Conservation (phyloP, 805 yeast species). For the Lipomyces starkeyi region DNA sequence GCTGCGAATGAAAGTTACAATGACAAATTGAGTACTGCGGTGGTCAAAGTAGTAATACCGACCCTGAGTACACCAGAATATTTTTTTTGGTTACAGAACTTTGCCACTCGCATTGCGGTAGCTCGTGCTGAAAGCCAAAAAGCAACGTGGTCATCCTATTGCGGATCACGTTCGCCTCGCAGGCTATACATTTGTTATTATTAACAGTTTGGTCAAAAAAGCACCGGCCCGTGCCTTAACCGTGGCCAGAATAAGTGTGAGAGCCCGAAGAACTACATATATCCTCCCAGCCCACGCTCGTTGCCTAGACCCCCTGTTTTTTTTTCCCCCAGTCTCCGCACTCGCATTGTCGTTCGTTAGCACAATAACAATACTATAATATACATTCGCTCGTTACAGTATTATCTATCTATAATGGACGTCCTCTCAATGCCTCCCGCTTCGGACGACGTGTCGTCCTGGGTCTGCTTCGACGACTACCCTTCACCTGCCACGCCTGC, state of each 20-base stretch:
- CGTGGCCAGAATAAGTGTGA: not conserved
- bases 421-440: conserved; percentile 4
- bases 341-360: not conserved
- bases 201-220: not conserved
- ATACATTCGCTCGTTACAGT: not conserved
- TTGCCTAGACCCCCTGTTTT: not conserved
- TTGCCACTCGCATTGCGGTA: not conserved
- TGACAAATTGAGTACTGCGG: not conserved
- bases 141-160: not conserved
- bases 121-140: not conserved
- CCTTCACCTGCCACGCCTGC: conserved; percentile 18
- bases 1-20: not conserved
- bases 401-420: not conserved
- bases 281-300: not conserved
- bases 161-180: conserved; percentile 3
- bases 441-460: conserved; percentile 32
- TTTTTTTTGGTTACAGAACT: not conserved
- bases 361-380: not conserved
- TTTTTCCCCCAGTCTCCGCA: not conserved
- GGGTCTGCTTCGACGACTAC: conserved; percentile 35
- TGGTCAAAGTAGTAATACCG: not conserved
- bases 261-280: not conserved
- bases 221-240: not conserved
- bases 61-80: not conserved
- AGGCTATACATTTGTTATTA: not conserved